These are phyloP conservation scores for Pseudogymnoascus pannorum DNA, from an alignment of 2,329 filamentous ascomycete genomes.

Conservation along the genomic window DNA sequence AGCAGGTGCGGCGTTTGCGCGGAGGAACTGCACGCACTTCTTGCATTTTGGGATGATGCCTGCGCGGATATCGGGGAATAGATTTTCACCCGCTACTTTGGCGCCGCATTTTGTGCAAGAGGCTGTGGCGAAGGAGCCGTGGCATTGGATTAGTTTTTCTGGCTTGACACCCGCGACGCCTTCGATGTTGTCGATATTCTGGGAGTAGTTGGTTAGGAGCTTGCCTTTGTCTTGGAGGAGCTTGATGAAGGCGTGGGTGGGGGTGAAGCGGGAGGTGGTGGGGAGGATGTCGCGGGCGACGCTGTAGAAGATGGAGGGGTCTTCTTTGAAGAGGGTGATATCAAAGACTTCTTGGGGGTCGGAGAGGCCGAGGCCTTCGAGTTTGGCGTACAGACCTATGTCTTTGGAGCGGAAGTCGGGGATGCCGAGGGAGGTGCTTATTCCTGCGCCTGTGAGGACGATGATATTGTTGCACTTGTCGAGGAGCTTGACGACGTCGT, in stretches of 20 bases:
- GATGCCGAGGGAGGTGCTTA: slow-evolving; percentile 93
- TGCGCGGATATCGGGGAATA: slow-evolving; percentile 72
- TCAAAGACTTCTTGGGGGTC: slow-evolving; percentile 97
- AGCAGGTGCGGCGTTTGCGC: slow-evolving; percentile 40
- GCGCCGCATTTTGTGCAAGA: slow-evolving; percentile 77
- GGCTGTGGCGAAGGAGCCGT: slow-evolving; percentile 91
- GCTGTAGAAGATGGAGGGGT: slow-evolving; percentile 85
- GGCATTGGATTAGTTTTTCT: slow-evolving; percentile 87
- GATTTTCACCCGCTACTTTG: slow-evolving; percentile 64
- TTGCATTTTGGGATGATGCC: slow-evolving; percentile 71
- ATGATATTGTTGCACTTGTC: slow-evolving; percentile 74
- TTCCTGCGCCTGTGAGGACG: slow-evolving; percentile 89
- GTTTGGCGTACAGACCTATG: slow-evolving; percentile 81
- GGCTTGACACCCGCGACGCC: slow-evolving; percentile 72
- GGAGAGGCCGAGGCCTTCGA: slow-evolving; percentile 64
- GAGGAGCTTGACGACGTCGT: slow-evolving; percentile 77
- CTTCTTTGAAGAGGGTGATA: slow-evolving; percentile 75
- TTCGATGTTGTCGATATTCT: slow-evolving; percentile 98
- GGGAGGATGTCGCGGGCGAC: slow-evolving; percentile 88
- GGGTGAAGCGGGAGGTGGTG: slow-evolving; percentile 70
- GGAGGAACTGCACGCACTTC: slow-evolving; percentile 55
- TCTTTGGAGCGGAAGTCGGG: slow-evolving; percentile 94
- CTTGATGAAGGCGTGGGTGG: slow-evolving; percentile 89
- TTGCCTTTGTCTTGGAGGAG: slow-evolving; percentile 82
- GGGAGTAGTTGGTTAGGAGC: slow-evolving; percentile 92